phyloP scores from a whole-genome alignment of 202 grass and related monocot genomes.

The Dendrocalamus latiflorus region DNA sequence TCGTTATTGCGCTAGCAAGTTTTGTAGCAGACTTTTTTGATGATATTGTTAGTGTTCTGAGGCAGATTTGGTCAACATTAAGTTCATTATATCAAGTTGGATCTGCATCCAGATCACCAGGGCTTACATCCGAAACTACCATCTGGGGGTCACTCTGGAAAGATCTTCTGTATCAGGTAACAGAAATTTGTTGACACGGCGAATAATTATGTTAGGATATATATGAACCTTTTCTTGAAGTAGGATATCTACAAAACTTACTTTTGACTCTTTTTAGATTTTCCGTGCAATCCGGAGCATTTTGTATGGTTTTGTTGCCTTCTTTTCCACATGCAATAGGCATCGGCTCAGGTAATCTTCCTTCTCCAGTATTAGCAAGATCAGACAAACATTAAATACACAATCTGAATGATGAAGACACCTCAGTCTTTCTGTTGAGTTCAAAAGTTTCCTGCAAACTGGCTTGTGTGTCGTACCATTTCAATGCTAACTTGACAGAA shows the following conservation, averaged over 20 bases:
- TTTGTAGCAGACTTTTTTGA: slow-evolving; percentile 44
- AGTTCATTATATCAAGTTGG: slow-evolving; percentile 63
- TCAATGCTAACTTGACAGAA: not conserved
- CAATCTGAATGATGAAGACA: not conserved
- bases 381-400: not conserved
- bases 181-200: not conserved
- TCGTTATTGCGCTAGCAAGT: slow-evolving; percentile 46
- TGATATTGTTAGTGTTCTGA: slow-evolving; percentile 48
- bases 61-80: slow-evolving; percentile 57
- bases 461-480: not conserved
- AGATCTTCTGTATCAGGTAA: slow-evolving; percentile 93
- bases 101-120: slow-evolving; percentile 43
- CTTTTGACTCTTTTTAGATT: slow-evolving; percentile 50
- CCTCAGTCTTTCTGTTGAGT: not conserved
- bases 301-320: slow-evolving; percentile 84
- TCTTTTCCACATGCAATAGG: slow-evolving; percentile 89
- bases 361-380: not conserved
- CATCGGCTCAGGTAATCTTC: slow-evolving; percentile 80
- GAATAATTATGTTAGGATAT: not conserved
- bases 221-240: not conserved
- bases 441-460: not conserved
- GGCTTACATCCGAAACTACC: slow-evolving; percentile 51
- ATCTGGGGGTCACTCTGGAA: slow-evolving; percentile 77
- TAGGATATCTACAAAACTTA: not conserved
- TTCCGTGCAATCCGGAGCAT: slow-evolving; percentile 81